Conservation (phyloP, 2,329 filamentous ascomycete genomes). For the Diplodia sapinea region DNA sequence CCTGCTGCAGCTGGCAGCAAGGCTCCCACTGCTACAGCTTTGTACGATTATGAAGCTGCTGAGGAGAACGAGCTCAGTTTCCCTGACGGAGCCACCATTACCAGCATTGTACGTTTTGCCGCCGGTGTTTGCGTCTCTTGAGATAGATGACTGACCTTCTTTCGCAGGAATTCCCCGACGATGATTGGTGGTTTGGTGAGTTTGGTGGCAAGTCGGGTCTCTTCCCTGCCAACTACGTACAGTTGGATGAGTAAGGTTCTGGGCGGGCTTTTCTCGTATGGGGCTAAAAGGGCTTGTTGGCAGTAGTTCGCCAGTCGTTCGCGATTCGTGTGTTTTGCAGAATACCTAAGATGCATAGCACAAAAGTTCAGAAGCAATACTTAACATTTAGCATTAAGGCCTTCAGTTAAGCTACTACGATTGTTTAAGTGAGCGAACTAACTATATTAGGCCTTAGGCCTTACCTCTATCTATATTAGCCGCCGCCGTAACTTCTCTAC, state of each 20-base stretch:
- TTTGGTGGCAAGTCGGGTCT: constrained; percentile 80
- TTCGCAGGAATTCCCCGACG: constrained; percentile 85
- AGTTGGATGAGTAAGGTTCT: constrained; percentile 50
- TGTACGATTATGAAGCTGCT: constrained; percentile 96
- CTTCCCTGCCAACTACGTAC: constrained; percentile 67
- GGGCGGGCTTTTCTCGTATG: neutral
- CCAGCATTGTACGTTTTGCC: constrained; percentile 69
- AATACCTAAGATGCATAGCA: constrained; percentile 22
- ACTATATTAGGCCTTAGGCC: too few species aligned
- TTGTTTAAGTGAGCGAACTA: too few species aligned
- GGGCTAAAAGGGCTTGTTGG: constrained; percentile 1
- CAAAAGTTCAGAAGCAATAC: constrained; percentile 15
- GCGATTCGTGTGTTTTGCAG: constrained; percentile 9
- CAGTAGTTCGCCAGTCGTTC: neutral
- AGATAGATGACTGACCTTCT: neutral
- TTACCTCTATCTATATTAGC: too few species aligned
- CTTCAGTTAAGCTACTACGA: neutral
- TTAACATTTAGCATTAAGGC: neutral
- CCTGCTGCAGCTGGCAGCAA: constrained; percentile 47
- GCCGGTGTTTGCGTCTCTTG: neutral
- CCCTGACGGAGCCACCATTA: constrained; percentile 84
- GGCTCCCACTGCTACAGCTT: constrained; percentile 74
- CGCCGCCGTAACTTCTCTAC: too few species aligned
- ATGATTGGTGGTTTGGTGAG: constrained; percentile 97
- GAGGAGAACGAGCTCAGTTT: constrained; percentile 91